These are phyloP conservation scores for Antitrichia curtipendula DNA, from an alignment of 225 moss, liverwort and hornwort species.

Conservation along the genomic window DNA sequence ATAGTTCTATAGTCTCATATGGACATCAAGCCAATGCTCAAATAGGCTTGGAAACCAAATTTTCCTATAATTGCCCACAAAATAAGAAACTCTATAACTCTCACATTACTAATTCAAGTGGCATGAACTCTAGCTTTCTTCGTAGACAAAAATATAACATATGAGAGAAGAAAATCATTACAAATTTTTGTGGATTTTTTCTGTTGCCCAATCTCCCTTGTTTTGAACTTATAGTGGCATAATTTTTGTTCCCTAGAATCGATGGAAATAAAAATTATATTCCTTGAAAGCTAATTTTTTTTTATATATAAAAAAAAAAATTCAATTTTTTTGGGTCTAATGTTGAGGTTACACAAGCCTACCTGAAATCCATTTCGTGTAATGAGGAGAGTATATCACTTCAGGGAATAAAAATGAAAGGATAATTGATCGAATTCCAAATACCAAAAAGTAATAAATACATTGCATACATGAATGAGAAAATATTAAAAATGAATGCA, in stretches of 20 bases:
- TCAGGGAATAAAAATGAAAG: not conserved
- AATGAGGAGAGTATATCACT: accelerated
- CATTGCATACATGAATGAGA: too few relatives aligned
- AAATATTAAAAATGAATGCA: not conserved
- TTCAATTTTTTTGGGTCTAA: too few relatives aligned
- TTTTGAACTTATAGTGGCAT: not conserved
- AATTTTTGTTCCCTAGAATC: accelerated
- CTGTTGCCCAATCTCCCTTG: accelerated
- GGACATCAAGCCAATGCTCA: too few relatives aligned
- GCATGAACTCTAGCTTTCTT: accelerated
- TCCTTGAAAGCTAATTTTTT: not conserved
- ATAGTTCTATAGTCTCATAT: accelerated
- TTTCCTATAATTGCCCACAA: not conserved
- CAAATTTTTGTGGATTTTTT: not conserved
- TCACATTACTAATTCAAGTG: not conserved
- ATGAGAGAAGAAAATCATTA: not conserved
- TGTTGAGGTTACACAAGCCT: accelerated
- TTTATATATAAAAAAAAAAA: too few relatives aligned
- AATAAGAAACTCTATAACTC: too few relatives aligned
- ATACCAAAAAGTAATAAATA: not conserved
- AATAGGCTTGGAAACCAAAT: accelerated
- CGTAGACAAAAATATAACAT: not conserved
- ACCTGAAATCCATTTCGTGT: not conserved
- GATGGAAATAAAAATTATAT: accelerated
- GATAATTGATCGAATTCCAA: not conserved